Evolutionary conservation across 305 asterid genomes (phyloP).

Genomic region (Solanum hybrid): DNA sequence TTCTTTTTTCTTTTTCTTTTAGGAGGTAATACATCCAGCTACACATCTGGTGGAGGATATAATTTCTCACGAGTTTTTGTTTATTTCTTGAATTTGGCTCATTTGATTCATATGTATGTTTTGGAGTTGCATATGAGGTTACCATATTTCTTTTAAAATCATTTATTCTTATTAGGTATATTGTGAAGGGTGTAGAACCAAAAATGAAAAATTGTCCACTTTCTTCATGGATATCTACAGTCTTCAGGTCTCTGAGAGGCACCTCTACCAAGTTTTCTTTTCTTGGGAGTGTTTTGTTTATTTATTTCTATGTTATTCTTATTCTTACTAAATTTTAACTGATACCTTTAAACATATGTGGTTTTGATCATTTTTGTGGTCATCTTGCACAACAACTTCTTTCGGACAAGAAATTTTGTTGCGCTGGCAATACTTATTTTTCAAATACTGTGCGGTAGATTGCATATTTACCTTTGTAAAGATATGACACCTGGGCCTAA

Average conservation of each 20-base stretch:
- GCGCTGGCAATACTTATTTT: background rate
- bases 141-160: background rate
- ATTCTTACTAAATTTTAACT: background rate
- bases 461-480: background rate
- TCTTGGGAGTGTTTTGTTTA: background rate
- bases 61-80: background rate
- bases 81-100: background rate
- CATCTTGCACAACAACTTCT: background rate
- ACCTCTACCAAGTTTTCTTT: background rate
- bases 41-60: background rate
- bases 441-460: background rate
- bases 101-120: background rate
- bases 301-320: background rate
- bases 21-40: slow-evolving; percentile 51
- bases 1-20: background rate
- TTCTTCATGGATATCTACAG: background rate
- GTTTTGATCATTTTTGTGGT: background rate
- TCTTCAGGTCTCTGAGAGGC: background rate
- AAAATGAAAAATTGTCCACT: background rate
- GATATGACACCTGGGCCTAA: no score
- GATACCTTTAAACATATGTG: background rate
- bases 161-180: background rate
- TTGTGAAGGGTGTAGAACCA: background rate
- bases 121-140: background rate
- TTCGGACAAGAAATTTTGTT: background rate